These are phyloP conservation scores for Sclerospora graminicola DNA, from an alignment of 352 stramenopile genomes.

Conservation along the genomic window DNA sequence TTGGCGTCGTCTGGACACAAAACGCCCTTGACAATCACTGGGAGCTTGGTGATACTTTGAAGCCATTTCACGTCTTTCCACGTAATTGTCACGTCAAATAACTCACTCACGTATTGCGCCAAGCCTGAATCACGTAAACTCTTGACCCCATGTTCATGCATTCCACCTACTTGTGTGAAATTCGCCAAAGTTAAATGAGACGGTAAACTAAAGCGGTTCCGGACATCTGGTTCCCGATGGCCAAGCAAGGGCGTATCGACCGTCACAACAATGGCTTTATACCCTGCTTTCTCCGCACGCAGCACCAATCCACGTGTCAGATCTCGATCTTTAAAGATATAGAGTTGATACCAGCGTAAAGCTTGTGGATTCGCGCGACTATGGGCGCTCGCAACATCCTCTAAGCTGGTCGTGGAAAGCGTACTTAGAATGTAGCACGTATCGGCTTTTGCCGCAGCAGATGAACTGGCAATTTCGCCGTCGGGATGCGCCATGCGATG, in stretches of 20 bases:
- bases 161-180: conserved; percentile 32
- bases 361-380: no score
- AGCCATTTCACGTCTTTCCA: conserved; percentile 90
- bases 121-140: conserved; percentile 21
- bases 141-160: conserved; percentile 52
- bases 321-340: no score
- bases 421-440: conserved; percentile 90
- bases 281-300: no score
- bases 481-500: conserved; percentile 94
- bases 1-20: conserved; percentile 89
- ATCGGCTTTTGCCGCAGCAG: conserved; percentile 73
- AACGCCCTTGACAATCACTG: conserved; percentile 91
- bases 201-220: conserved; percentile 86
- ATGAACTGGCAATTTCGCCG: conserved; percentile 83
- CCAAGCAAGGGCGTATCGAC: no score
- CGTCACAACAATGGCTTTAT: no score
- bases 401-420: conserved; percentile 38
- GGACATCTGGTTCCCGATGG: conserved; percentile 91
- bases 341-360: no score
- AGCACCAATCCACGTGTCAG: no score
- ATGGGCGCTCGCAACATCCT: conserved; percentile 49
- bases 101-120: conserved; percentile 47
- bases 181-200: conserved; percentile 51
- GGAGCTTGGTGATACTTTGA: conserved; percentile 86
- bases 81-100: conserved; percentile 93